Evolutionary conservation across 768 basidiomycete genomes (phyloP).

Genomic region (Roridomyces roridus): DNA sequence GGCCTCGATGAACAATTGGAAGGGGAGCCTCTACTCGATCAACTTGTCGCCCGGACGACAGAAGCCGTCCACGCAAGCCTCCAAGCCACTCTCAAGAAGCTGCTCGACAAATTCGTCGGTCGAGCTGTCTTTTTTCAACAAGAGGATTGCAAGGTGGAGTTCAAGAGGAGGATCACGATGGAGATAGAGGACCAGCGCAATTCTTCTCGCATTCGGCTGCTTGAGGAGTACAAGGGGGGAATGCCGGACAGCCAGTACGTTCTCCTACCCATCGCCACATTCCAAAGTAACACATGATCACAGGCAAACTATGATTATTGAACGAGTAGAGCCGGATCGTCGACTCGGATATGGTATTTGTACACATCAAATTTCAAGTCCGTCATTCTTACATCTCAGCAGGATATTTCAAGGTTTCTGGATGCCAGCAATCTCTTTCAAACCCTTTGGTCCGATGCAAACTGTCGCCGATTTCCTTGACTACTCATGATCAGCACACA

Average conservation of each 20-base stretch:
- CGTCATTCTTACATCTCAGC: no score
- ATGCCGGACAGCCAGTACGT: conserved; percentile 1
- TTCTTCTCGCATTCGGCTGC: conserved; percentile 3
- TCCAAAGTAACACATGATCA: no score
- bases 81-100: background rate
- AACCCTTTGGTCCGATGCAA: conserved; percentile 35
- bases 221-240: conserved; percentile 16
- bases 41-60: conserved; percentile 1
- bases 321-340: conserved; percentile 9
- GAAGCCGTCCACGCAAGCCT: conserved; percentile 11
- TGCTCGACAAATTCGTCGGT: background rate
- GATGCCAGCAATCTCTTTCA: conserved; percentile 12
- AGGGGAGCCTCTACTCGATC: conserved; percentile 20
- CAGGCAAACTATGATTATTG: conserved; percentile 10
- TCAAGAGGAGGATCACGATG: background rate
- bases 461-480: conserved; percentile 38
- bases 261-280: no score
- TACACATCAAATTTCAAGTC: background rate
- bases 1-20: conserved; percentile 13
- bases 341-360: background rate
- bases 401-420: conserved; percentile 13
- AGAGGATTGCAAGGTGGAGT: conserved; percentile 6
- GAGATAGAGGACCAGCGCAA: conserved; percentile 14
- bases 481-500: conserved; percentile 41
- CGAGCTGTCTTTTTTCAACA: conserved; percentile 5